These are phyloP conservation scores for Biancaea sappan DNA, from an alignment of 306 rosid genomes.

Conservation along the genomic window DNA sequence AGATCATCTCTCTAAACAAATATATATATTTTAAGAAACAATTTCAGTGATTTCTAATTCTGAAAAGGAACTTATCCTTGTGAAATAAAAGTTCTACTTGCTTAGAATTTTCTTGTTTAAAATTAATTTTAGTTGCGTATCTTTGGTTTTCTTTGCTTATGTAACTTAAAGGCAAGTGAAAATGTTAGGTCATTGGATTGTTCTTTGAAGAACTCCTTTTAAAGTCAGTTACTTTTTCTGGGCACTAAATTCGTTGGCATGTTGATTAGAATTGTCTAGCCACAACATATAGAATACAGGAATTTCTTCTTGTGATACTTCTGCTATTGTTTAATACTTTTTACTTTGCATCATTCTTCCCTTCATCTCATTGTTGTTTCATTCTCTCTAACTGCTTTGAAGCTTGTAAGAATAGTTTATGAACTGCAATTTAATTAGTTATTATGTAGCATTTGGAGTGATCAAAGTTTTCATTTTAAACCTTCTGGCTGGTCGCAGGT, in stretches of 20 bases:
- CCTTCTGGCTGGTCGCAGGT: constrained; percentile 5
- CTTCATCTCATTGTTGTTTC: background rate
- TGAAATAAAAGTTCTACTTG: background rate
- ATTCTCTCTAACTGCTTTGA: background rate
- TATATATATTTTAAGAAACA: background rate
- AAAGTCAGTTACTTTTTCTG: background rate
- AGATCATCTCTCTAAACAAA: background rate
- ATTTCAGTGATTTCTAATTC: background rate
- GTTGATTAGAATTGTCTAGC: background rate
- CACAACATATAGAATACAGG: background rate
- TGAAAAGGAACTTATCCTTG: background rate
- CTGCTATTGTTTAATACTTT: background rate
- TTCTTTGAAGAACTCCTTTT: background rate
- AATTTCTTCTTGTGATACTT: background rate
- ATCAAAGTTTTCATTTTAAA: background rate
- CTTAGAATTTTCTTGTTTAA: constrained; percentile 5
- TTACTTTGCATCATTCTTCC: background rate
- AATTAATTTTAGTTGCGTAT: constrained; percentile 8
- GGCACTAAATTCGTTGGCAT: background rate
- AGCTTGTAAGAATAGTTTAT: background rate
- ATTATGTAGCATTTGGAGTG: background rate
- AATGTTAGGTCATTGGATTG: background rate
- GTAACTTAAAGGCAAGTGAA: background rate
- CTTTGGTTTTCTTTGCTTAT: background rate
- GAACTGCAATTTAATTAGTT: background rate